These are phyloP conservation scores for Cyberlindnera galapagoensis DNA, from an alignment of 805 yeast genomes.

Conservation along the genomic window DNA sequence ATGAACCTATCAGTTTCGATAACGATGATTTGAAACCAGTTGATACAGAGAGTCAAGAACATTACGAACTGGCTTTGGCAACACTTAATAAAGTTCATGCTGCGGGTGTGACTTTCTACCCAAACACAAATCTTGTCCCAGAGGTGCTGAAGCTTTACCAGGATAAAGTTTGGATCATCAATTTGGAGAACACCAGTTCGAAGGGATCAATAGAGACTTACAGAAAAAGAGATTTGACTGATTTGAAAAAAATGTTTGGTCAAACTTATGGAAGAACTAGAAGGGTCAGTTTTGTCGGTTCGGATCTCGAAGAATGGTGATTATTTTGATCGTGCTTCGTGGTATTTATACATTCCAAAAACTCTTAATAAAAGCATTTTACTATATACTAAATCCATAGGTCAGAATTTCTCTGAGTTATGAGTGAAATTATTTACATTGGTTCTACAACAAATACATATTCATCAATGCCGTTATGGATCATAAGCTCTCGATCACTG, in stretches of 20 bases:
- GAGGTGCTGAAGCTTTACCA: slow-evolving; percentile 18
- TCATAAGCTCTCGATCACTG: no score
- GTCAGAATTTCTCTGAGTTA: no score
- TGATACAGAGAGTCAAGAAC: slow-evolving; percentile 7
- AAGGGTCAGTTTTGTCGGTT: no score
- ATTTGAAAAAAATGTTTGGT: slow-evolving; percentile 13
- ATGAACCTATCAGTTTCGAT: slow-evolving; percentile 16
- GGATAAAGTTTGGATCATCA: slow-evolving; percentile 16
- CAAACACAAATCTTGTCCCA: slow-evolving; percentile 7
- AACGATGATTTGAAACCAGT: slow-evolving; percentile 13
- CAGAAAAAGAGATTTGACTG: slow-evolving; percentile 11
- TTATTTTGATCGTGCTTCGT: no score
- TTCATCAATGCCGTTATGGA: no score
- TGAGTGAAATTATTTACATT: no score
- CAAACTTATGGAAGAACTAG: no score
- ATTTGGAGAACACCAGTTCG: slow-evolving; percentile 18
- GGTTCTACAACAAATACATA: no score
- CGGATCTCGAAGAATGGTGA: no score
- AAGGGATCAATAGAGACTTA: background rate
- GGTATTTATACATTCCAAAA: no score
- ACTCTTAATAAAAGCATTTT: no score
- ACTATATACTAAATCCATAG: no score
- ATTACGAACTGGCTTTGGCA: slow-evolving; percentile 13
- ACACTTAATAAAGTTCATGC: slow-evolving; percentile 16
- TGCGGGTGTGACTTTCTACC: slow-evolving; percentile 18